phyloP scores from a whole-genome alignment of 2,329 filamentous ascomycete species.

The Talaromyces sp. region DNA sequence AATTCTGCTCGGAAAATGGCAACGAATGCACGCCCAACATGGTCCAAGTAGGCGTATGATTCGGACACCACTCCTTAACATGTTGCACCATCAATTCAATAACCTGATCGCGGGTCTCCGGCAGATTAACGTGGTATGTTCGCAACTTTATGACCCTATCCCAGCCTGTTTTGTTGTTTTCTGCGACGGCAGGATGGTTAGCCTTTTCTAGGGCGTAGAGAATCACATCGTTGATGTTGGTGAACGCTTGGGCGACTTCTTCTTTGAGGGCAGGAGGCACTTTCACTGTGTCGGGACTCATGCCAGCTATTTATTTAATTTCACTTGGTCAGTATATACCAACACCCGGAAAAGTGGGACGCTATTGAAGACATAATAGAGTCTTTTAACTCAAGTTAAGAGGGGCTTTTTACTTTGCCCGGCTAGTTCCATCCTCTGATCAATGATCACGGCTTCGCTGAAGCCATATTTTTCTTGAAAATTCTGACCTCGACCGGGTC shows the following conservation, averaged over 20 bases:
- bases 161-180: not conserved
- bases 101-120: constrained; percentile 2
- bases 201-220: constrained; percentile 6
- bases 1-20: constrained; percentile 10
- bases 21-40: constrained; percentile 10
- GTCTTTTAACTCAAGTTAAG: not conserved
- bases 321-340: not conserved
- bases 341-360: too few species aligned
- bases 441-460: constrained; percentile 9
- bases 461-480: constrained; percentile 13
- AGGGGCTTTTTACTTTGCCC: constrained; percentile 4
- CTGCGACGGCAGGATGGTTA: not conserved
- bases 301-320: constrained; percentile 3
- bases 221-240: constrained; percentile 11
- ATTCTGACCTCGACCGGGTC: constrained; percentile 8
- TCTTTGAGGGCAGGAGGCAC: constrained; percentile 6
- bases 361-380: not conserved
- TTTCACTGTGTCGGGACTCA: constrained; percentile 6
- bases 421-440: constrained; percentile 4
- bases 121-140: constrained; percentile 5
- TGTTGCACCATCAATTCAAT: constrained; percentile 9
- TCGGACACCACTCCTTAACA: constrained; percentile 11
- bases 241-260: constrained; percentile 10
- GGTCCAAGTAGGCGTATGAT: constrained; percentile 10
- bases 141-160: not conserved